A percentile compares a stretch with the other conserved stretches of the same genome.
phyloP scores from a whole-genome alignment of 768 basidiomycete species.

The Leccinum subgranulosum region DNA sequence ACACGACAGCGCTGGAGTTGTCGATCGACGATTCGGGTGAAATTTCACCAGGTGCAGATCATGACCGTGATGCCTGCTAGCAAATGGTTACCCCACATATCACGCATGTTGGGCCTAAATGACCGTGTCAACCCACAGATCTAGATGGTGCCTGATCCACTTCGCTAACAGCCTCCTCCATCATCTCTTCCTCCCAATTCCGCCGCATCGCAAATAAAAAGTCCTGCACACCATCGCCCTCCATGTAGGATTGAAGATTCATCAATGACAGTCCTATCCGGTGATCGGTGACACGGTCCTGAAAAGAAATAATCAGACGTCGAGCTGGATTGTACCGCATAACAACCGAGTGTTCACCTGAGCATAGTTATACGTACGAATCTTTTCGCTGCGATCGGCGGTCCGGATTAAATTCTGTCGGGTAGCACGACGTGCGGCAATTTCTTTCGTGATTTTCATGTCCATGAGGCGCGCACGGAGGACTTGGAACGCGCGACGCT shows the following conservation, averaged over 20 bases:
- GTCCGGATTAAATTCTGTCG: constrained; percentile 74
- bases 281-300: constrained; percentile 95
- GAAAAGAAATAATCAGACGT: not conserved
- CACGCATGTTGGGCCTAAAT: not conserved
- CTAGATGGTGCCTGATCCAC: constrained; percentile 3
- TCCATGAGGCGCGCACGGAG: constrained; percentile 85
- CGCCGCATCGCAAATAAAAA: constrained; percentile 57
- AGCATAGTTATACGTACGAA: constrained; percentile 92
- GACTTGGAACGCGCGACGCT: constrained; percentile 89
- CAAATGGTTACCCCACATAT: not conserved
- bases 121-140: not conserved
- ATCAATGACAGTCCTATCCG: constrained; percentile 74
- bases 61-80: not conserved
- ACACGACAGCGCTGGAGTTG: too few relatives aligned
- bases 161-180: constrained; percentile 49
- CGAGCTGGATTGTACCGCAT: not conserved
- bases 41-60: not conserved
- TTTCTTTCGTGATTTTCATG: constrained; percentile 65
- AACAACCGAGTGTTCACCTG: constrained; percentile 44
- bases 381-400: constrained; percentile 89
- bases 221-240: constrained; percentile 58
- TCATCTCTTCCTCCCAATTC: constrained; percentile 50
- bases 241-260: constrained; percentile 63
- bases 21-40: too few relatives aligned
- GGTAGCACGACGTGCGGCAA: constrained; percentile 63